Conservation (phyloP, 1,284 basidiomycete species). For the Marasmius tenuissimus region DNA sequence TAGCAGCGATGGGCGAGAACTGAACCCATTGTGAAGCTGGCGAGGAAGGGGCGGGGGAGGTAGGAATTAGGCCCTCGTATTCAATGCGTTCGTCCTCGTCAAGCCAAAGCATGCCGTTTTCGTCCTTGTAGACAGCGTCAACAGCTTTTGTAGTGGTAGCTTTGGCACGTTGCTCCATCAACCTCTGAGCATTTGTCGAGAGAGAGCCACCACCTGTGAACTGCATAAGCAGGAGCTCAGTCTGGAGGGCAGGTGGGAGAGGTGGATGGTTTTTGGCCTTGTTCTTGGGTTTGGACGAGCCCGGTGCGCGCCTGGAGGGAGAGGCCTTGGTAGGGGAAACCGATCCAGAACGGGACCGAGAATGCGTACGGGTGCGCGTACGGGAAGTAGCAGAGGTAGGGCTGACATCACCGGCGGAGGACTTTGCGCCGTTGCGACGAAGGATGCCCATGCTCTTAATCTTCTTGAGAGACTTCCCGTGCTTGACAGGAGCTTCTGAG, state of each 20-base stretch:
- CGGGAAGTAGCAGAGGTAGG: not conserved
- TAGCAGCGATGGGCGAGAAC: not conserved
- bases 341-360: not conserved
- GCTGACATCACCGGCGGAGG: not conserved
- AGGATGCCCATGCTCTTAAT: constrained; percentile 10
- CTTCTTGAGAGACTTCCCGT: constrained; percentile 6
- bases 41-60: not conserved
- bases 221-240: constrained; percentile 65
- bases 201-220: constrained; percentile 62
- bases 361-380: not conserved
- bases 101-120: constrained; percentile 60
- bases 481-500: not conserved
- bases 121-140: constrained; percentile 56
- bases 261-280: not conserved
- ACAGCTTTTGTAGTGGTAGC: constrained; percentile 25
- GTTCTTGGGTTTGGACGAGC: constrained; percentile 22
- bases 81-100: constrained; percentile 71
- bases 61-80: constrained; percentile 55
- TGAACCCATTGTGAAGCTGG: not conserved
- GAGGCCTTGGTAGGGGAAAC: constrained; percentile 2
- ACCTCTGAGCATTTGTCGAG: constrained; percentile 52
- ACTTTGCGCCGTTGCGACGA: not conserved
- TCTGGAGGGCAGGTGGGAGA: not conserved
- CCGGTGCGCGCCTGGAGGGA: constrained; percentile 16
- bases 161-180: constrained; percentile 55